Base-by-base conservation (phyloP, 2,329 filamentous ascomycete species). In the Penicillium brasilianum region DNA sequence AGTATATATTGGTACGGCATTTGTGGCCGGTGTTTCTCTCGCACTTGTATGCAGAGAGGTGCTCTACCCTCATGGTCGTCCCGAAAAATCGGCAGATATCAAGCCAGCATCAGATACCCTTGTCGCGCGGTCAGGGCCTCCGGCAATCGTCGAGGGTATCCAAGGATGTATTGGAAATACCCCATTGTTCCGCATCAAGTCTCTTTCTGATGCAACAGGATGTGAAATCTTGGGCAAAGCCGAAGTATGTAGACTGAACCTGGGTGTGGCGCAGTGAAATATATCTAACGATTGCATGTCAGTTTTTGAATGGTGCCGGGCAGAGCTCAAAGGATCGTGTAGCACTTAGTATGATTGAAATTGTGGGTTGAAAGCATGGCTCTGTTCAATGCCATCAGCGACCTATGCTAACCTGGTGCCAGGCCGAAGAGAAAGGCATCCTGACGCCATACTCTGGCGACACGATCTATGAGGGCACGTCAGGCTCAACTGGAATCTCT, bases 401-500 rank as follows among this genome's bases (percentile, higher is more conserved):
- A 48, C 20, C 14, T 57, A 50, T 55, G 63, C 66, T 67, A 18
- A 54, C n/a, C 2, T 18, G 41, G 13, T 50, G 34, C 30, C 79
- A 88, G 76, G 95, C 93, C 46, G 95, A 99, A 82, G 84, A 87
- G 63, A 80, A 85, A 52, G 93, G 93, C 2, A 82, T 93, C 18
- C 80, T 99, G 49, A 85, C 84, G 0, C 94, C 95, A 0, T 83
- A 90, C 67, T 88, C 90, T 22, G 94, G 94, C 63, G 95, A 99
- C 76, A 96, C 91, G 46, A 93, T 99, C 71, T 99, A 98, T 78
- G 95, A 99, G 81, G 95, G 95, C 66, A 99, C 95, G 1, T 93
- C 97, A 16, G 95, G 95, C 61, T 96, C 92, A 74, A 99, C 95
- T 0, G 95, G 95, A 22, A 98, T 99, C 70, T 97, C 93, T 16